phyloP scores from a whole-genome alignment of 163 green algal genomes.

The Coccomyxa subellipsoidea region DNA sequence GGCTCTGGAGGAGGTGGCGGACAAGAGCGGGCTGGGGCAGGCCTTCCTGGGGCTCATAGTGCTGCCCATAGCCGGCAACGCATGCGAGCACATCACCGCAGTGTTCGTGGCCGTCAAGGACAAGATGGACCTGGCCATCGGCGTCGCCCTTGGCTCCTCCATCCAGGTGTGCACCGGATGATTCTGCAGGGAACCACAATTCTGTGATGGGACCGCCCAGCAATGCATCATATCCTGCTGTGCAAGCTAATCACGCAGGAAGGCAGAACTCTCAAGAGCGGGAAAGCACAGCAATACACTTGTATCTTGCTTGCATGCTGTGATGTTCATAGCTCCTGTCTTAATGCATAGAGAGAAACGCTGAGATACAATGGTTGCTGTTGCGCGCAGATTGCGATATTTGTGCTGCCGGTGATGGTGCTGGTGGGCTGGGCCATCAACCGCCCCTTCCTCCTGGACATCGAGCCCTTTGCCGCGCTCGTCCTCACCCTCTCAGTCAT shows the following conservation, averaged over 20 bases:
- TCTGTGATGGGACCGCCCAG: too few relatives aligned
- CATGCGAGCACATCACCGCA: constrained; percentile 85
- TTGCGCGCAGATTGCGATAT: constrained; percentile 63
- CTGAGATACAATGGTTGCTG: background rate
- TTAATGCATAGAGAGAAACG: too few relatives aligned
- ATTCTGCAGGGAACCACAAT: too few relatives aligned
- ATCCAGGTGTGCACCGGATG: constrained; percentile 48
- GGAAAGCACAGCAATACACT: too few relatives aligned
- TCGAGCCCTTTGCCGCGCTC: constrained; percentile 27
- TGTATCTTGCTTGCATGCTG: background rate
- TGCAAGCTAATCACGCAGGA: too few relatives aligned
- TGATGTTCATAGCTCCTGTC: too few relatives aligned
- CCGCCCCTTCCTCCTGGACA: constrained; percentile 64
- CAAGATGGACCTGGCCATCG: constrained; percentile 86
- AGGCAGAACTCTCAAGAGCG: too few relatives aligned
- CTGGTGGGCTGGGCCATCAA: constrained; percentile 72
- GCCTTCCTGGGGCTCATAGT: constrained; percentile 84
- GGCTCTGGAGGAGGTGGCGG: constrained; percentile 70
- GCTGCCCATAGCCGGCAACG: constrained; percentile 89
- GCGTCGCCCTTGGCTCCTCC: constrained; percentile 62
- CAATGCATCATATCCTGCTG: too few relatives aligned
- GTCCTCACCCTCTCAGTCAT: constrained; percentile 51
- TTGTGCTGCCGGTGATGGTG: constrained; percentile 78
- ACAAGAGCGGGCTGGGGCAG: constrained; percentile 61
- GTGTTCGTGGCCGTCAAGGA: constrained; percentile 54